Evolutionary conservation across 2,329 filamentous ascomycete genomes (phyloP).

Genomic region (Pleochaeta shiraiana): DNA sequence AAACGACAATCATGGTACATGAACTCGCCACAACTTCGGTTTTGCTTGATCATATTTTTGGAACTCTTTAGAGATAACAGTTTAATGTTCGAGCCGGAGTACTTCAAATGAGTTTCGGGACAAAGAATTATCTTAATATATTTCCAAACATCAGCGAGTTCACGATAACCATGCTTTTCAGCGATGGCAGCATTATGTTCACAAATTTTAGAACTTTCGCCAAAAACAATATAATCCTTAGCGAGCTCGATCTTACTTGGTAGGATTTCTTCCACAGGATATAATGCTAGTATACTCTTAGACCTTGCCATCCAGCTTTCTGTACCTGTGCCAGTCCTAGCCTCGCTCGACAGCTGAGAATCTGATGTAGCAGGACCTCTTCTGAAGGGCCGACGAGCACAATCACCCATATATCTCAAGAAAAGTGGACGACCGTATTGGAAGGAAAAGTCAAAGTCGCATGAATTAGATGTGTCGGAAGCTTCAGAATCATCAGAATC

Average conservation of each 20-base stretch:
- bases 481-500: conserved; percentile 20
- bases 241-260: conserved; percentile 63
- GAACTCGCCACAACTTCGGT: conserved; percentile 19
- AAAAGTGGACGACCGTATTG: conserved; percentile 10
- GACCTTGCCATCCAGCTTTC: conserved; percentile 19
- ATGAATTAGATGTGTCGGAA: conserved; percentile 15
- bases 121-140: conserved; percentile 58
- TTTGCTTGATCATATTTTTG: conserved; percentile 3
- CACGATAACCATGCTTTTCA: conserved; percentile 41
- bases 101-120: conserved; percentile 49
- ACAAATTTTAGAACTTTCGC: conserved; percentile 62
- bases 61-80: conserved; percentile 21
- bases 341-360: conserved; percentile 18
- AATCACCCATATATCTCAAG: conserved; percentile 10
- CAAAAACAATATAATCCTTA: conserved; percentile 62
- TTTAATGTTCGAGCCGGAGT: conserved; percentile 27
- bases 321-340: conserved; percentile 28
- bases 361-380: conserved; percentile 16
- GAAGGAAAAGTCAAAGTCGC: conserved; percentile 18
- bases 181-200: conserved; percentile 65
- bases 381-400: conserved; percentile 13
- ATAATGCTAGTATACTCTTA: conserved; percentile 52
- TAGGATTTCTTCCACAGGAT: conserved; percentile 46
- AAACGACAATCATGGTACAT: not conserved
- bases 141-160: conserved; percentile 66